A percentile compares a stretch with the other conserved stretches of the same genome.
These are phyloP conservation scores for Diaporthe amygdali DNA, from an alignment of 2,329 filamentous ascomycete species.

Conservation along the genomic window DNA sequence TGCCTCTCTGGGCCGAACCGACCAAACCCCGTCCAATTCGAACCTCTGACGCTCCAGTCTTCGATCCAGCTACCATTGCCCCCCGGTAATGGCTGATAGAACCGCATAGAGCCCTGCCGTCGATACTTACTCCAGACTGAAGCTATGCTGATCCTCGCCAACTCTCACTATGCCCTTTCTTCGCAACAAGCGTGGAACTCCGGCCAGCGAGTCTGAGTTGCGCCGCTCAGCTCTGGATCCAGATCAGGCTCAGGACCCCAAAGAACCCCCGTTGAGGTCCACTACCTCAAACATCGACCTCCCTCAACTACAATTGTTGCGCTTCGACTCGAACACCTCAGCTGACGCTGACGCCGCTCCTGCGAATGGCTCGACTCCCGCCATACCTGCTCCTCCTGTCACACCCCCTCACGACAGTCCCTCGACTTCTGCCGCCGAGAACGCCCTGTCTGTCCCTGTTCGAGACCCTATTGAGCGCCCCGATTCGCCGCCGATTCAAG, in stretches of 20 bases:
- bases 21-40: background rate
- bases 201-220: constrained; percentile 65
- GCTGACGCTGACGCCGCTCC: constrained; percentile 29
- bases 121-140: constrained; percentile 3
- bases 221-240: constrained; percentile 54
- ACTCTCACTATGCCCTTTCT: constrained; percentile 60
- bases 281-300: constrained; percentile 21
- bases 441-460: constrained; percentile 28
- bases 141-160: constrained; percentile 24
- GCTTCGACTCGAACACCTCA: constrained; percentile 31
- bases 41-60: background rate
- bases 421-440: constrained; percentile 32
- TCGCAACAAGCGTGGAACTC: constrained; percentile 61
- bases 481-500: constrained; percentile 57
- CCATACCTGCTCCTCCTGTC: constrained; percentile 36
- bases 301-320: constrained; percentile 24
- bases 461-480: constrained; percentile 39
- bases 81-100: constrained; percentile 15
- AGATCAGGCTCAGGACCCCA: constrained; percentile 31
- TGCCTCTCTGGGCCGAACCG: background rate
- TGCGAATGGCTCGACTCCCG: constrained; percentile 25
- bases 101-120: constrained; percentile 21
- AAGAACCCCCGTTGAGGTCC: constrained; percentile 28
- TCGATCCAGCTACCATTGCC: background rate
- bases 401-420: constrained; percentile 36